Base-by-base conservation (phyloP, 345 rosid species). In the Raphanus raphanistrum region DNA sequence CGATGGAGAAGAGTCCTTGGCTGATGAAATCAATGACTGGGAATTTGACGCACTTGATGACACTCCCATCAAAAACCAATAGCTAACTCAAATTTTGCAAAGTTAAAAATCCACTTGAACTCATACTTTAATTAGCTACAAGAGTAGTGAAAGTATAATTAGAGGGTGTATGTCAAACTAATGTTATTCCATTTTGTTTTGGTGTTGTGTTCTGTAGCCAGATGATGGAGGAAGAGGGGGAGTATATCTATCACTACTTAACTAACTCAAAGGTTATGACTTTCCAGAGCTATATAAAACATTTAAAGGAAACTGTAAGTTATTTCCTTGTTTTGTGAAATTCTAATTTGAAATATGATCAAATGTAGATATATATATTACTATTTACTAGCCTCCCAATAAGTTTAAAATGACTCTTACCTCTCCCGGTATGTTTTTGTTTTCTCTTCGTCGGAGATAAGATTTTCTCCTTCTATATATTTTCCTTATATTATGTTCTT, bases 21-120 rank as follows among this genome's bases (percentile, higher is more conserved):
- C 80, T 1, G 92, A 84, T 64, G 97, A 92, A 25, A 88, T 90
- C 67, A 83, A 77, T 5, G 95, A 88, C 7, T 90, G 99, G 98
- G 98, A 85, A 71, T 94, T 73, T 62, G 99, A 94, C 50, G 94
- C 82, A 80, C 62, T 84, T 79, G 82, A 79, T 29, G 92, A 77
- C 33, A 85, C 83, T 76, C 76, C 87, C 75, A 33, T 61, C 33
- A 78, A 79, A 72, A 60, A 61, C 58, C 50, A 63, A 59, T 78
- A 73, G 81, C 75, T 84, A 75, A 82, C 72, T 70, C 63, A 63
- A 63, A 38, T 68, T 73, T 74, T 68, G 61, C 75, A 63, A 55
- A 55, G 70, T 77, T 45, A 43, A 28, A 28, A 28, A 76, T 17
- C 60, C 35, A 45, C 63, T 17, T 70, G 6, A 71, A 21, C 67